These are phyloP conservation scores for Smittium culicis DNA, from an alignment of 371 early-diverging fungal species.

Conservation along the genomic window DNA sequence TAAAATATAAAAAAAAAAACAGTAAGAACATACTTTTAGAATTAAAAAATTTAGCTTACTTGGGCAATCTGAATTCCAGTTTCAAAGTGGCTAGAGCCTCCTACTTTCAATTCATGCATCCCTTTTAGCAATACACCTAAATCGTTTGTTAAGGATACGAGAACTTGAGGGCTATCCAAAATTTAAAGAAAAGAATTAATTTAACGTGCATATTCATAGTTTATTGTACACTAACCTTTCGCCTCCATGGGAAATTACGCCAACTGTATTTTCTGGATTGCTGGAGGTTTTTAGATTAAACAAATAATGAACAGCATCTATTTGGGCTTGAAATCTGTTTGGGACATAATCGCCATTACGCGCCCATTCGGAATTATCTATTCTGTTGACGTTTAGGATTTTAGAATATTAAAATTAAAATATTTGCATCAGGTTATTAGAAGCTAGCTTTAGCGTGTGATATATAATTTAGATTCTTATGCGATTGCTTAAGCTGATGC, in stretches of 20 bases:
- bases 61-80: slow-evolving; percentile 92
- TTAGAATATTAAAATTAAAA: not conserved
- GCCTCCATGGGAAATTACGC: slow-evolving; percentile 91
- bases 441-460: not conserved
- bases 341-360: slow-evolving; percentile 97
- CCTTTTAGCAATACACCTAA: slow-evolving; percentile 80
- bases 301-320: slow-evolving; percentile 83
- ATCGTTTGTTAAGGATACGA: slow-evolving; percentile 81
- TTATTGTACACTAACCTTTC: slow-evolving; percentile 48
- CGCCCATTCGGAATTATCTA: slow-evolving; percentile 98
- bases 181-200: not conserved
- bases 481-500: not conserved
- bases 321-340: slow-evolving; percentile 84
- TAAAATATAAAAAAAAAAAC: slow-evolving; percentile 10
- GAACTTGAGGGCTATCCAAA: slow-evolving; percentile 68
- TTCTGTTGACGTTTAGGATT: slow-evolving; percentile 37
- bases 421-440: too few relatives aligned
- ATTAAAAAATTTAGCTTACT: slow-evolving; percentile 35
- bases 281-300: slow-evolving; percentile 82
- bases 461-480: not conserved
- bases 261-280: slow-evolving; percentile 94
- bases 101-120: slow-evolving; percentile 60
- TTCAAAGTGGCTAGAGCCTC: slow-evolving; percentile 58
- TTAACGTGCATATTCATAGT: not conserved
- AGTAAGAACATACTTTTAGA: not conserved